A percentile compares a stretch with the other conserved stretches of the same genome.
Evolutionary conservation across 371 early-diverging fungal genomes (phyloP).

Genomic region (Apophysomyces ossiformis): DNA sequence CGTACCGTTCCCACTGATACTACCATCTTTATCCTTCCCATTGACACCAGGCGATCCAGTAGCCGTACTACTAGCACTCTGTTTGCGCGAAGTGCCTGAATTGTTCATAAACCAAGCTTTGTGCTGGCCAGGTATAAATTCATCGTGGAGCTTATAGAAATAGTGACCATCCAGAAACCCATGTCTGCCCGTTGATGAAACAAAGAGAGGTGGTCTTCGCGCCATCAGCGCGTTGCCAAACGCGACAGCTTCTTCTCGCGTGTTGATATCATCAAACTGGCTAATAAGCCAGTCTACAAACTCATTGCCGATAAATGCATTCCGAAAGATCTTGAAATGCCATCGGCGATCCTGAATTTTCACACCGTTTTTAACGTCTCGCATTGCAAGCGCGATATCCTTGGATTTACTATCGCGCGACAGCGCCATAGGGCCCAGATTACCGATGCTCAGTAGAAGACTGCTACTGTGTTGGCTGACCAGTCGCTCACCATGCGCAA

Average conservation of each 20-base stretch:
- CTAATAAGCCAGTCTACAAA: constrained; percentile 90
- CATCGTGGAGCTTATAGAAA: constrained; percentile 81
- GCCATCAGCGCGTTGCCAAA: constrained; percentile 83
- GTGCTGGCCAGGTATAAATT: constrained; percentile 53
- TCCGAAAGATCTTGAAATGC: constrained; percentile 82
- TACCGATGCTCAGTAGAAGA: constrained; percentile 39
- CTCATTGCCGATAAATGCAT: constrained; percentile 87
- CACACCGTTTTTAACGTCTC: constrained; percentile 73
- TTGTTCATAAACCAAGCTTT: constrained; percentile 38
- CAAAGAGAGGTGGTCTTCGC: constrained; percentile 71
- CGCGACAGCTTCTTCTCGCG: constrained; percentile 82
- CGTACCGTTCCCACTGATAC: neutral
- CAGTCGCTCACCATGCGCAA: neutral
- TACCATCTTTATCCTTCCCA: constrained; percentile 24
- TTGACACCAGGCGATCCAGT: constrained; percentile 23
- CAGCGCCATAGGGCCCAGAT: constrained; percentile 18
- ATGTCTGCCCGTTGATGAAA: constrained; percentile 76
- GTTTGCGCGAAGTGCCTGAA: constrained; percentile 27
- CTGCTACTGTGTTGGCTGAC: constrained; percentile 18
- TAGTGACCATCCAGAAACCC: constrained; percentile 91
- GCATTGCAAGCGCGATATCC: constrained; percentile 77
- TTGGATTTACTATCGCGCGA: constrained; percentile 56
- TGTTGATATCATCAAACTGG: constrained; percentile 78
- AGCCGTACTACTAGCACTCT: constrained; percentile 28
- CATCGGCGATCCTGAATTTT: constrained; percentile 84